phyloP scores from a whole-genome alignment of 1,284 basidiomycete species.

The Kwoniella shivajii region DNA sequence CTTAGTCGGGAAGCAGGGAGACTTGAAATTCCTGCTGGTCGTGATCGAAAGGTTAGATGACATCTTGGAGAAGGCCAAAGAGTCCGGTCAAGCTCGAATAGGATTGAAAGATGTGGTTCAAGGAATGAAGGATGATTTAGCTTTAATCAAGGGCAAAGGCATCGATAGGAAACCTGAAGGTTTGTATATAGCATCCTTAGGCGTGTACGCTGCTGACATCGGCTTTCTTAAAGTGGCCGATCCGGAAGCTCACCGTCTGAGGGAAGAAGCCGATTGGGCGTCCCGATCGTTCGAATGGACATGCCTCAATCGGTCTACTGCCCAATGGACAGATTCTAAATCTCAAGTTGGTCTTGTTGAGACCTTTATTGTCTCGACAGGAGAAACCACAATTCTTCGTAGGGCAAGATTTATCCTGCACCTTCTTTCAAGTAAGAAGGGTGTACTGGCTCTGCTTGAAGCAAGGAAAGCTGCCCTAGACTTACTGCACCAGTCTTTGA shows the following conservation, averaged over 20 bases:
- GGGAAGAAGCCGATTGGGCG: conserved; percentile 15
- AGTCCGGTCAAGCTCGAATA: conserved; percentile 47
- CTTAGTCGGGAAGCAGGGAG: conserved; percentile 62
- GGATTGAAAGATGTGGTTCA: conserved; percentile 58
- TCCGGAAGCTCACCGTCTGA: conserved; percentile 3
- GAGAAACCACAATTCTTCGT: conserved; percentile 14
- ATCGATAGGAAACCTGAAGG: background rate
- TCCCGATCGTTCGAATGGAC: conserved; percentile 21
- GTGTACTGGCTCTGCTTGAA: background rate
- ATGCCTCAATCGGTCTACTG: conserved; percentile 2
- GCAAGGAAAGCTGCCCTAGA: background rate
- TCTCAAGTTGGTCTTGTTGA: background rate
- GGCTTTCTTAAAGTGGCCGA: background rate
- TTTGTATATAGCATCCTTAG: conserved; percentile 1
- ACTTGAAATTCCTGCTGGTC: conserved; percentile 44
- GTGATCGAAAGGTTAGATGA: conserved; percentile 28
- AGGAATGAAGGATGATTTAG: conserved; percentile 65
- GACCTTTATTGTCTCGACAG: conserved; percentile 5
- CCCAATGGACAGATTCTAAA: background rate
- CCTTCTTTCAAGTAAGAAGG: conserved; percentile 14
- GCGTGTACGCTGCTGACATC: background rate
- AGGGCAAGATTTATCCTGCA: conserved; percentile 30
- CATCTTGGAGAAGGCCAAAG: conserved; percentile 33
- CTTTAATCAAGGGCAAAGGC: conserved; percentile 19
- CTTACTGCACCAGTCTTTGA: background rate